Conservation (phyloP, 768 basidiomycete species). For the Phlebiopsis flavidoalba region DNA sequence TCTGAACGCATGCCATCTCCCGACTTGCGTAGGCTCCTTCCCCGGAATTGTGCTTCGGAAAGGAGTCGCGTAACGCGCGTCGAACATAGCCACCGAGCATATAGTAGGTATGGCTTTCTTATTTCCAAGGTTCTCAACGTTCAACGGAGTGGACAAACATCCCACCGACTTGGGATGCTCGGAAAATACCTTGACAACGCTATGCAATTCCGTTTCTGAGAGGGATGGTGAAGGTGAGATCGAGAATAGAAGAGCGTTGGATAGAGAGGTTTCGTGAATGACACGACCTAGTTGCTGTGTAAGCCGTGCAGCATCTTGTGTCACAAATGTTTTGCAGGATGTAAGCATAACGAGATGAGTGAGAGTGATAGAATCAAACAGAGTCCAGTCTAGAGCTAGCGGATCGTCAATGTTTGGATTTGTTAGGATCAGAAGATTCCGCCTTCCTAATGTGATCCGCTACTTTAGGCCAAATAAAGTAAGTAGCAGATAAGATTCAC, state of each 20-base stretch:
- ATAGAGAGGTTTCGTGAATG: not conserved
- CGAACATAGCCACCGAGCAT: constrained; percentile 57
- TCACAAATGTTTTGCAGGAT: not conserved
- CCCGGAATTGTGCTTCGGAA: constrained; percentile 68
- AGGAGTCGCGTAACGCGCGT: constrained; percentile 34
- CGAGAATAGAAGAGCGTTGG: constrained; percentile 20
- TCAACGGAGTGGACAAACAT: constrained; percentile 53
- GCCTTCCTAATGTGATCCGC: not conserved
- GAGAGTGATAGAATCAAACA: not conserved
- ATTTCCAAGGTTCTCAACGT: not conserved
- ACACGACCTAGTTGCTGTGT: not conserved
- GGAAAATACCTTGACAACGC: constrained; percentile 21
- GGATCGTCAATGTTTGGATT: not conserved
- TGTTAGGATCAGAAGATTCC: not conserved
- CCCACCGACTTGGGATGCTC: constrained; percentile 40
- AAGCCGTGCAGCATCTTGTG: not conserved
- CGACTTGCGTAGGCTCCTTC: constrained; percentile 54
- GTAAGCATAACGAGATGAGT: not conserved
- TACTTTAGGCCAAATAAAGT: too few relatives aligned
- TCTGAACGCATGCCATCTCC: constrained; percentile 63
- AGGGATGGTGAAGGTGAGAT: constrained; percentile 49
- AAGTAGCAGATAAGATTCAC: not conserved
- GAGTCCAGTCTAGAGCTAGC: not conserved
- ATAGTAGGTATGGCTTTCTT: constrained; percentile 27
- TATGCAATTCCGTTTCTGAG: constrained; percentile 34